Base-by-base conservation (phyloP, 345 rosid species). In the Populus pruinosa region DNA sequence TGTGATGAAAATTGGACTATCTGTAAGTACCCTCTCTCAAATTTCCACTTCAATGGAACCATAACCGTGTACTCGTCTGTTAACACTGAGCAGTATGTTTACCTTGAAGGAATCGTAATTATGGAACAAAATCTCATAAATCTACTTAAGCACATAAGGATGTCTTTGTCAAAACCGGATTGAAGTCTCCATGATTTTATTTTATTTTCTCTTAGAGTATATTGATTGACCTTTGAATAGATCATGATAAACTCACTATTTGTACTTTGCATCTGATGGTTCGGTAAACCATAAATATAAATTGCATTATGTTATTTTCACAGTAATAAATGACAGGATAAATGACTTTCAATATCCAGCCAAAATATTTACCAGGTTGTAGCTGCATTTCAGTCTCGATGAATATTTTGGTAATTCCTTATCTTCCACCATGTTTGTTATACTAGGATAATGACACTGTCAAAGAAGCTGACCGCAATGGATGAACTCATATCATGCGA, bases 401-500 rank as follows among this genome's bases (percentile, higher is more conserved):
- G 6, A 29, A 39, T 59, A 4, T 27, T 9, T 65, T 4, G n/a
- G 36, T 72, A 21, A 38, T 61, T 66, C 33, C 27, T 65, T 10
- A 21, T 56, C 31, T 53, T 38, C 8, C n/a, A 17, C n/a, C 25
- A 33, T 56, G 21, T 39, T 17, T 53, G 38, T 20, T 50, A 43
- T 53, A 43, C 27, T 87, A 96, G 98, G 91, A 87, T 91, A 69
- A 94, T 94, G 89, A 73, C 85, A 39, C 87, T 96, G 77, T 94
- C 98, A 61, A 92, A 86, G 90, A 94, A 94, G 89, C 87, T 94
- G 74, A 84, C 89, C 47, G 78, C 84, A 68, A 89, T 90, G 92
- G 97, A 92, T 84, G 98, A 94, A 78, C 86, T 76, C 49, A 86
- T 92, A 79, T 88, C 97, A 66, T 90, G 87, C 78, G 97, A 96